Percentiles rank a stretch among this genome's conserved stretches.
phyloP scores from a whole-genome alignment of 2,329 filamentous ascomycete species.

The Dichotomopilus funicola region DNA sequence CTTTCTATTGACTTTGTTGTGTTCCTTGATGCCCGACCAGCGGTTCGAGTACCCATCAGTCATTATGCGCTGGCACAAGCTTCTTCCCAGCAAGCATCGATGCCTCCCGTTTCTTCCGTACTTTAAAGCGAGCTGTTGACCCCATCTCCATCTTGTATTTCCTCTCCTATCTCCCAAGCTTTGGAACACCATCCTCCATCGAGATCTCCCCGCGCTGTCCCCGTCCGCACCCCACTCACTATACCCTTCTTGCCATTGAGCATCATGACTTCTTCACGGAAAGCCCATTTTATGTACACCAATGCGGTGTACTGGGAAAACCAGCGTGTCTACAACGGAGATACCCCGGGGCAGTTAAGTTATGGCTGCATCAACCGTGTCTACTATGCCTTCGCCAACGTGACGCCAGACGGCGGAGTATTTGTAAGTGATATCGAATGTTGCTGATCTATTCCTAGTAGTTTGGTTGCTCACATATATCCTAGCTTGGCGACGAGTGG shows the following conservation, averaged over 20 bases:
- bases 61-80: slow-evolving; percentile 21
- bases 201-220: background rate
- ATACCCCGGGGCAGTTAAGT: slow-evolving; percentile 67
- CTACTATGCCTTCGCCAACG: slow-evolving; percentile 76
- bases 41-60: slow-evolving; percentile 16
- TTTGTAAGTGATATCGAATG: slow-evolving; percentile 50
- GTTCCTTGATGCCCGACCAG: slow-evolving; percentile 24
- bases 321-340: slow-evolving; percentile 63
- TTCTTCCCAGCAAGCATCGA: slow-evolving; percentile 10
- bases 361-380: slow-evolving; percentile 73
- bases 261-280: slow-evolving; percentile 33
- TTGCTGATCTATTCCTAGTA: background rate
- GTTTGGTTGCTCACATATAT: slow-evolving; percentile 4
- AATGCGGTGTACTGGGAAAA: slow-evolving; percentile 87
- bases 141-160: slow-evolving; percentile 4
- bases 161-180: background rate
- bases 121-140: slow-evolving; percentile 10
- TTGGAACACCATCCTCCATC: background rate
- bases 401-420: slow-evolving; percentile 64
- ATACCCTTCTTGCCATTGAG: background rate
- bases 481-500: slow-evolving; percentile 70
- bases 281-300: slow-evolving; percentile 49
- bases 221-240: background rate
- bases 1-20: slow-evolving; percentile 5
- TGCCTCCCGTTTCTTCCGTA: slow-evolving; percentile 8